Evolutionary conservation across 306 rosid genomes (phyloP), one percentile per base, ranked within the genome.

Genomic region (Cucurbita moschata): DNA sequence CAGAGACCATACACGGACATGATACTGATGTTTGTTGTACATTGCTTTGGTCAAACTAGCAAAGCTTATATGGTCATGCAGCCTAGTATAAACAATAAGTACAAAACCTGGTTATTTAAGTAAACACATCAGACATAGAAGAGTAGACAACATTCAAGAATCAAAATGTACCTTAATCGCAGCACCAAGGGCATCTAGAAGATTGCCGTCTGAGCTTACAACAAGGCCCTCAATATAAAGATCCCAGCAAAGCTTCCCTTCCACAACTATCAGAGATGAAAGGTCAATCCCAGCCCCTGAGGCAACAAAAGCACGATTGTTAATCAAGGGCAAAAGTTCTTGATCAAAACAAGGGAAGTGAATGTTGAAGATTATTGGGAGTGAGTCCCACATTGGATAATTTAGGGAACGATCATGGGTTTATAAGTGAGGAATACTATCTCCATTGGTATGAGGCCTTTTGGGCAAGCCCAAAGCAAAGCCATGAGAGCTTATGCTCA

Each of bases 161-260:
- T 74, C 67, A 60, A 51, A 67, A 74, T 30, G 50, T 84, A 92
- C 98, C 98, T 90, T 93, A 71, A 93, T 84, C 69, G 98, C 96
- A 79, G 98, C 96, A 10, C 93, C 90, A 7, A 90, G 78, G 64
- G 96, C 89, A 74, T 93, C 98, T 77, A 93, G 85, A 75, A 88
- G 81, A 86, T 93, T 90, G 56, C 98, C 98, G 56, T 93, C 97
- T 51, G 96, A 88, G 56, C 96, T 78, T 56, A 92, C 80, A 61
- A 93, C 93, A 73, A 93, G 93, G 73, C 96, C 92, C 23, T 90
- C 98, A 54, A 90, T 81, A 77, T 93, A 93, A 73, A 93, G 93
- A 79, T 88, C 92, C 98, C 98, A 90, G 85, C 98, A 93, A 52
- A 88, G 77, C 84, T 93, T 93, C 59, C 98, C 93, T 56, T 87